These are phyloP conservation scores for Oidium heveae DNA, from an alignment of 2,329 filamentous ascomycete genomes.

Conservation along the genomic window DNA sequence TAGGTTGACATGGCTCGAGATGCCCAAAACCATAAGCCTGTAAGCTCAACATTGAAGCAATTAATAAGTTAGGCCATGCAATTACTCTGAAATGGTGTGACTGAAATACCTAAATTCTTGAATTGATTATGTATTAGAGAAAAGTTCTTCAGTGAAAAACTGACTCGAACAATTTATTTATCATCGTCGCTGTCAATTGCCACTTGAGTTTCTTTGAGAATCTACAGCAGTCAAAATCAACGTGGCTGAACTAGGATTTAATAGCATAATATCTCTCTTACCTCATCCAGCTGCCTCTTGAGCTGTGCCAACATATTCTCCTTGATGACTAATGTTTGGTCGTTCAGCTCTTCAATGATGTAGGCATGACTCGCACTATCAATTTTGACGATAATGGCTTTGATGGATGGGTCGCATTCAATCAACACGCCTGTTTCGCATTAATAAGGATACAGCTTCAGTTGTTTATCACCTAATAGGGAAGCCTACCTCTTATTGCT, in stretches of 20 bases:
- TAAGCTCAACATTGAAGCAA: too few relatives aligned
- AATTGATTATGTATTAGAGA: too few relatives aligned
- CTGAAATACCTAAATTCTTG: too few relatives aligned
- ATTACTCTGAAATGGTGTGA: too few relatives aligned
- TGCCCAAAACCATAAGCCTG: too few relatives aligned
- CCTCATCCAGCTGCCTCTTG: constrained; percentile 43
- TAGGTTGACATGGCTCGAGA: too few relatives aligned
- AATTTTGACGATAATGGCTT: constrained; percentile 59
- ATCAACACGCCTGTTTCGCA: constrained; percentile 37
- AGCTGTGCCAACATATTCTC: constrained; percentile 43
- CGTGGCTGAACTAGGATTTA: not conserved
- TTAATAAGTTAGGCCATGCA: too few relatives aligned
- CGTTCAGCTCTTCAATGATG: constrained; percentile 60
- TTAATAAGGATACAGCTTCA: too few relatives aligned
- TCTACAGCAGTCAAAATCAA: constrained; percentile 3
- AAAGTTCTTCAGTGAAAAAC: too few relatives aligned
- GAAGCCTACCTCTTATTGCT: constrained; percentile 27
- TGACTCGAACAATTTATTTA: not conserved
- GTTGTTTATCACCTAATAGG: not conserved
- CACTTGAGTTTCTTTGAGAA: constrained; percentile 12
- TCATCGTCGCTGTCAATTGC: constrained; percentile 1
- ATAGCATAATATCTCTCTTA: constrained; percentile 14
- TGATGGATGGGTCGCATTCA: constrained; percentile 68
- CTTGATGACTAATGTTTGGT: constrained; percentile 50
- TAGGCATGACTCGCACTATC: constrained; percentile 44